Conservation (phyloP, 192 early-diverging fungal species). For the Backusella mclennaniae region DNA sequence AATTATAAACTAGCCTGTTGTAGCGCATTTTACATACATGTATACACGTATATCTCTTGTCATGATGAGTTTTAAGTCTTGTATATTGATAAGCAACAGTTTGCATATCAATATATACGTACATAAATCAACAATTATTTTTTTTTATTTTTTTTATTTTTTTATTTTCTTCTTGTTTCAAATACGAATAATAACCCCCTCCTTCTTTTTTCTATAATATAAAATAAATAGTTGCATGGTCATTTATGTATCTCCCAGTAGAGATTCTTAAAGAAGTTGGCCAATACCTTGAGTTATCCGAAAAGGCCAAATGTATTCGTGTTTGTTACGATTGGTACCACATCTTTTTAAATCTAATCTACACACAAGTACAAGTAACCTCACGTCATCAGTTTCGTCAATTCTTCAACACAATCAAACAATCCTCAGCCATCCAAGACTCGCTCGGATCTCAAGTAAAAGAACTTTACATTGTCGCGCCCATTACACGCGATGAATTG, state of each 20-base stretch:
- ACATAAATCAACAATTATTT: not conserved
- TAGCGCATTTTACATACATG: too few relatives aligned
- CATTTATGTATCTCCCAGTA: constrained; percentile 12
- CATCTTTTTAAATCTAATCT: constrained; percentile 2
- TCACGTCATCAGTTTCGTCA: not conserved
- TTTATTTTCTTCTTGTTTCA: not conserved
- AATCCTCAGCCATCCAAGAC: not conserved
- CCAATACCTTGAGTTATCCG: not conserved
- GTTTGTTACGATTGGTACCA: constrained; percentile 12
- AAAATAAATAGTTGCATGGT: not conserved
- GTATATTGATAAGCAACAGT: too few relatives aligned
- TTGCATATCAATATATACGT: too few relatives aligned
- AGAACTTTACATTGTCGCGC: not conserved
- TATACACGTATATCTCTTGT: too few relatives aligned
- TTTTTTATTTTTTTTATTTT: not conserved
- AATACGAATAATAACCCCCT: too few relatives aligned
- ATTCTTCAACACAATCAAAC: not conserved
- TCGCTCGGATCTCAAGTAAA: constrained; percentile 1
- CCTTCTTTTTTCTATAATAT: not conserved
- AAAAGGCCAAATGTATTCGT: constrained; percentile 1
- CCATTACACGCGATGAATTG: constrained; percentile 14
- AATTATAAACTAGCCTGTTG: too few relatives aligned
- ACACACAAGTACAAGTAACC: not conserved
- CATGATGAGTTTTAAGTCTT: too few relatives aligned
- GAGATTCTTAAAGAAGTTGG: constrained; percentile 17